Base-by-base conservation (phyloP, 495 filamentous ascomycete genomes). In the Hypoxylon subgilvum region DNA sequence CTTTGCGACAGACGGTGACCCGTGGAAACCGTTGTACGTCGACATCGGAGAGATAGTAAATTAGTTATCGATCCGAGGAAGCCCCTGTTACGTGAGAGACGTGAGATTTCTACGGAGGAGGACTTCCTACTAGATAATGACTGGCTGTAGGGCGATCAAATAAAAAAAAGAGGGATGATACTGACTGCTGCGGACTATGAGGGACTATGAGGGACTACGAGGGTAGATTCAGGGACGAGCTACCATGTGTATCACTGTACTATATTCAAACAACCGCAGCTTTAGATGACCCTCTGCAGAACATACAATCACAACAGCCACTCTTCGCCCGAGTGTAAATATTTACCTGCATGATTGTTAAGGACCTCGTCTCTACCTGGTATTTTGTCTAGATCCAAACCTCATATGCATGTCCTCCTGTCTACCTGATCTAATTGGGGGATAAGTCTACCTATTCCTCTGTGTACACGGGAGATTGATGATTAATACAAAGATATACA, bases 21-120 rank as follows among this genome's bases (percentile, higher is more conserved):
- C 79, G 9, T 97, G 91, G 87, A 87, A 85, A 72, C 88, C 92
- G n/a, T 84, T 84, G 17, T 79, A 93, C 69, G 83, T 98, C 54
- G 94, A 98, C 79, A 78, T 86, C 61, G 94, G 94, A 27, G 94
- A 98, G 79, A 83, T 97, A 52, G 80, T 96, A 74, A 84, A 85
- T 60, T 93, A 62, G 44, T 57, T 21, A 27, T 18, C 22, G 79
- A 78, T 23, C n/a, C 6, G 16, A 22, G 21, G 4, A 14, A 21
- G 14, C 43, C 16, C 18, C n/a, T n/a, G 16, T 23, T n/a, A 51
- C 16, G 10, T 13, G 44, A 35, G 23, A 17, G 21, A 14, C 25
- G 44, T 23, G 44, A 38, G 13, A 30, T 27, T 28, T 38, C 19
- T 50, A 16, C 35, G 50, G 23, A 30, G 43, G 30, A 38, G 35